Evolutionary conservation across 2,329 filamentous ascomycete genomes (phyloP).

Genomic region (Claviceps fusiformis): DNA sequence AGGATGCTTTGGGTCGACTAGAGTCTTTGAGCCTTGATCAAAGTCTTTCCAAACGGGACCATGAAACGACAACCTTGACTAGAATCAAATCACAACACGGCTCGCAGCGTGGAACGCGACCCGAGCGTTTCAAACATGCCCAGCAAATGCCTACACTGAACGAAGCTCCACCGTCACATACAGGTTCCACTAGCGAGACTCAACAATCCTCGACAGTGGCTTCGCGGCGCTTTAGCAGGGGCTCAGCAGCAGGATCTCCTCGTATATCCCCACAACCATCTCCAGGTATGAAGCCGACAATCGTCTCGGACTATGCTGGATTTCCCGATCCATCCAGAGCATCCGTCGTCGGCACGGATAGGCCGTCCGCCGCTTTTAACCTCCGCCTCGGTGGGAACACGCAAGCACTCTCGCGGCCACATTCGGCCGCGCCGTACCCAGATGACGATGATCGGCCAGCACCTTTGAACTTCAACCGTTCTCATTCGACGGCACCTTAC

Average conservation of each 20-base stretch:
- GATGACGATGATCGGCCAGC: conserved; percentile 46
- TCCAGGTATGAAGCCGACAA: conserved; percentile 24
- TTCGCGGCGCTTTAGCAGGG: conserved; percentile 2
- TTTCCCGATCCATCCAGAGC: conserved; percentile 35
- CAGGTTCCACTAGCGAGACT: conserved; percentile 14
- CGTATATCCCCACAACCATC: conserved; percentile 28
- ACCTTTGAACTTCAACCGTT: conserved; percentile 28
- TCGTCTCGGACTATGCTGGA: conserved; percentile 25
- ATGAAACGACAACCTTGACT: conserved; percentile 80
- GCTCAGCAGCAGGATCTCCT: conserved; percentile 15
- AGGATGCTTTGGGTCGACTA: conserved; percentile 69
- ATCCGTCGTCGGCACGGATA: conserved; percentile 21
- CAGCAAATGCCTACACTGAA: conserved; percentile 36
- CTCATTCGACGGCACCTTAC: conserved; percentile 36
- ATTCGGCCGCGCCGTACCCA: conserved; percentile 55
- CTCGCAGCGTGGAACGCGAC: conserved; percentile 49
- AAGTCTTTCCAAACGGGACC: conserved; percentile 77
- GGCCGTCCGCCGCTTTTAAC: conserved; percentile 34
- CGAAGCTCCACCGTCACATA: conserved; percentile 22
- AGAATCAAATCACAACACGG: conserved; percentile 75
- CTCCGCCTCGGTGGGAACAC: conserved; percentile 29
- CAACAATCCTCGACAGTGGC: conserved; percentile 7
- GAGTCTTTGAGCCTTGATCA: conserved; percentile 74
- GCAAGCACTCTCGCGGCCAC: conserved; percentile 26
- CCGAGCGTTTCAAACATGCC: conserved; percentile 42